These are phyloP conservation scores for Nemania bipapillata DNA, from an alignment of 2,329 filamentous ascomycete genomes.

Conservation along the genomic window DNA sequence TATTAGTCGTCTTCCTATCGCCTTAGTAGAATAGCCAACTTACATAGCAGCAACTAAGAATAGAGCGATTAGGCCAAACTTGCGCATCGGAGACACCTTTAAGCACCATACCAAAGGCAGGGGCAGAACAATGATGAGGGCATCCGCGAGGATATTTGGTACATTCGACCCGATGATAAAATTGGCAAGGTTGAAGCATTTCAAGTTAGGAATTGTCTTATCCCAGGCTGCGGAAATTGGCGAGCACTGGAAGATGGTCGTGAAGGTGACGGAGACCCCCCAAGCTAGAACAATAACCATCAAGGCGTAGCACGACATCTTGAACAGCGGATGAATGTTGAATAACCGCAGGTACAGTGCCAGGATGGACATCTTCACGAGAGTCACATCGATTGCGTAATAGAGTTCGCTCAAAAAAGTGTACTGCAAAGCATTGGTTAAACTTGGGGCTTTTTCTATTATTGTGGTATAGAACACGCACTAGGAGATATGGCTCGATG, in stretches of 20 bases:
- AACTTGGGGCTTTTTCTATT: neutral
- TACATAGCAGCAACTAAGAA: slow-evolving; percentile 18
- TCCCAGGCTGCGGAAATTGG: slow-evolving; percentile 12
- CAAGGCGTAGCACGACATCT: slow-evolving; percentile 6
- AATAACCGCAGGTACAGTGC: slow-evolving; percentile 19
- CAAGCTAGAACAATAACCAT: slow-evolving; percentile 18
- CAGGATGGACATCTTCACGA: slow-evolving; percentile 17
- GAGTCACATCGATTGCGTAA: slow-evolving; percentile 14
- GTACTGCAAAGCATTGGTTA: slow-evolving; percentile 4
- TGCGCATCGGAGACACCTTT: slow-evolving; percentile 14
- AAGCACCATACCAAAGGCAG: slow-evolving; percentile 10
- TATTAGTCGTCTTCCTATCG: neutral
- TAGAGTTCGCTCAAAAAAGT: slow-evolving; percentile 19
- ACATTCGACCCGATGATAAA: slow-evolving; percentile 21
- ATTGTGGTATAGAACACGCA: neutral
- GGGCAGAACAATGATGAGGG: slow-evolving; percentile 10
- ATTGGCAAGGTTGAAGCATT: slow-evolving; percentile 12
- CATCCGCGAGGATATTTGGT: slow-evolving; percentile 17
- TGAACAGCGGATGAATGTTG: slow-evolving; percentile 4
- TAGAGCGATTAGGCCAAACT: slow-evolving; percentile 13
- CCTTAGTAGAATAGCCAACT: neutral
- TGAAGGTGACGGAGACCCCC: slow-evolving; percentile 13
- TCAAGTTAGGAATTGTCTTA: slow-evolving; percentile 8
- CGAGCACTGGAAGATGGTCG: slow-evolving; percentile 14
- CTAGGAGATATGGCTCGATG: slow-evolving; percentile 14